Evolutionary conservation across 1,284 basidiomycete species (phyloP).

Genomic region (Heliocybe sulcata): DNA sequence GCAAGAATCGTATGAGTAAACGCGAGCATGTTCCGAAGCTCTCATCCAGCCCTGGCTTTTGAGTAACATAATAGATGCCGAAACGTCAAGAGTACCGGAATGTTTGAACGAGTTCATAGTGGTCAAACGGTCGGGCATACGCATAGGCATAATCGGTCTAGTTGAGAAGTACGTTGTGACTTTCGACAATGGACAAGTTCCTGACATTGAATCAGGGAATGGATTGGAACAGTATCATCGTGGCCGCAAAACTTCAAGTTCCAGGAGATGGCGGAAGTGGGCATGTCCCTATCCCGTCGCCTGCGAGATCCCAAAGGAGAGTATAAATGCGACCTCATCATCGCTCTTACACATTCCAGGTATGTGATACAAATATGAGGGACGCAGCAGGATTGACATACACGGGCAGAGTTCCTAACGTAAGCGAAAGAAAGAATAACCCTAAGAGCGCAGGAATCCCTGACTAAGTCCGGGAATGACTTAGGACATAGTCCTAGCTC

Average conservation of each 20-base stretch:
- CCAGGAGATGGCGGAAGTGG: conserved; percentile 60
- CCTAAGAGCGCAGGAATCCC: neutral
- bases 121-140: conserved; percentile 59
- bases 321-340: conserved; percentile 69
- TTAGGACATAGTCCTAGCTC: conserved; percentile 64
- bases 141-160: conserved; percentile 75
- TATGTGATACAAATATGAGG: conserved; percentile 13
- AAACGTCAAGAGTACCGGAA: conserved; percentile 50
- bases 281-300: conserved; percentile 55
- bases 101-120: conserved; percentile 53
- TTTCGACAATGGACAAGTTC: neutral
- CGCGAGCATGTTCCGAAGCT: neutral
- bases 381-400: neutral
- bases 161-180: conserved; percentile 61
- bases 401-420: conserved; percentile 20
- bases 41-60: conserved; percentile 56
- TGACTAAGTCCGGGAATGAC: neutral
- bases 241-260: conserved; percentile 75
- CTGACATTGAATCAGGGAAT: conserved; percentile 44
- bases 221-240: conserved; percentile 80
- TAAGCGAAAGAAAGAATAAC: conserved; percentile 10
- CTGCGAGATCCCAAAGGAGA: conserved; percentile 69
- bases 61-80: conserved; percentile 67
- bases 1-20: neutral
- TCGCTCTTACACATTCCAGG: conserved; percentile 79